Percentiles rank a stretch among this genome's conserved stretches.
These are phyloP conservation scores for Cladosporium sp. DNA, from an alignment of 2,329 filamentous ascomycete genomes.

Conservation along the genomic window DNA sequence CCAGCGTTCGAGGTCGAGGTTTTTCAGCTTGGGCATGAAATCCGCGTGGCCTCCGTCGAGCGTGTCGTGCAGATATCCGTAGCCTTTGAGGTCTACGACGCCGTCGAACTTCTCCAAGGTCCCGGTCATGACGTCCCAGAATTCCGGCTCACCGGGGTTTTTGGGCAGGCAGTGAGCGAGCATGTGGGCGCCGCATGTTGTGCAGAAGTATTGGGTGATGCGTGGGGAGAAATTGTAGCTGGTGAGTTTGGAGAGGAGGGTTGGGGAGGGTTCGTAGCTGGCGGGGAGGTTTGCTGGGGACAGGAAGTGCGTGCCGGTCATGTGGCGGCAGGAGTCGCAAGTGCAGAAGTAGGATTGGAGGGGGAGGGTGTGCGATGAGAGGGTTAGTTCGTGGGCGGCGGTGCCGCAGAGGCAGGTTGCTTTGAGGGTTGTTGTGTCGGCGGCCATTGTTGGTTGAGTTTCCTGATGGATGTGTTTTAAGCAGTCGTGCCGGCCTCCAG, in stretches of 20 bases:
- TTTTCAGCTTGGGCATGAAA: constrained; percentile 27
- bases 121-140: constrained; percentile 29
- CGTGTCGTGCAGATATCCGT: constrained; percentile 32
- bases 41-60: constrained; percentile 35
- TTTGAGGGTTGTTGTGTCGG: constrained; percentile 18
- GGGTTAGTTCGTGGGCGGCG: constrained; percentile 31
- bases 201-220: constrained; percentile 46
- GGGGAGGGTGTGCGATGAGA: constrained; percentile 34
- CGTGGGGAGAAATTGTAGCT: constrained; percentile 41
- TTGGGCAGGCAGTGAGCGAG: constrained; percentile 16
- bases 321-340: constrained; percentile 47
- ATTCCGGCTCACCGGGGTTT: constrained; percentile 13
- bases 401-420: constrained; percentile 35
- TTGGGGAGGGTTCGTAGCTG: constrained; percentile 25
- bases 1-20: constrained; percentile 28
- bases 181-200: constrained; percentile 45
- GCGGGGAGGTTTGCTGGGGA: constrained; percentile 41
- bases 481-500: too few species aligned
- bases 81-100: constrained; percentile 27
- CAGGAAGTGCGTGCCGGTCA: constrained; percentile 43
- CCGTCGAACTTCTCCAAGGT: constrained; percentile 30
- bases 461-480: too few species aligned
- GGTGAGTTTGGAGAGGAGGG: constrained; percentile 33
- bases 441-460: constrained; percentile 11
- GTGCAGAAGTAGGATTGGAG: constrained; percentile 45